Base-by-base conservation (phyloP, 176 grass and related monocot species). In the Juncus inflexus region DNA sequence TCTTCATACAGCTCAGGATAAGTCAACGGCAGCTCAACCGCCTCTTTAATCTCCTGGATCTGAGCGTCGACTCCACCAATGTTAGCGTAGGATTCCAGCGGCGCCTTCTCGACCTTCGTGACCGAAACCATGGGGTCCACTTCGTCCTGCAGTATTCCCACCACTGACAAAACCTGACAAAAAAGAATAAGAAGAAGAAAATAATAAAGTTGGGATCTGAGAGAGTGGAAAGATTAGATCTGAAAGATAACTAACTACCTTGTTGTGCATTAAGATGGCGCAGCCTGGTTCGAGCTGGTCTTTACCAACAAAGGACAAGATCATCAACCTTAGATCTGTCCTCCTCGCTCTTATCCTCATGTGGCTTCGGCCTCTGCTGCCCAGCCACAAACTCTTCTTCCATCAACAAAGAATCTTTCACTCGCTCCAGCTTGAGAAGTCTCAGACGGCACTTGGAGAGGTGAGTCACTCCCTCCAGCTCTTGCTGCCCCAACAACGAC, bases 1-100 rank as follows among this genome's bases (percentile, higher is more conserved):
- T 92, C 89, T 65, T 92, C 89, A 74, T 92, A 92, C 3, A 92
- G 41, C 81, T 92, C 89, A 42, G 89, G 89, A 70, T 92, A 84
- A n/a, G 89, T 92, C 76, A 92, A 60, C 1, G 89, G 89, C 75
- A 92, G 84, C 73, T 92, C 89, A 60, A 92, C 89, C 42, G 89
- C 89, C 58, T 92, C 89, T 74, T 92, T 92, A 28, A 92, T 92
- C 87, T 92, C 89, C 77, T 92, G 89, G 76, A 92, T 92, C 66
- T 92, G 89, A 73, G 89, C 89, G 74, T 92, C 89, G 63, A 92
- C 14, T 13, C 89, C 89, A 63, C 89, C 89, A 84, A 92, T 92
- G 57, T 92, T 81, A 4, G 89, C 89, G 79, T 92, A 92, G 5
- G 89, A 92, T 66, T 92, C 89, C 15, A 92, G 61, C 28, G 89